Percentiles rank a stretch among this genome's conserved stretches.
Conservation (phyloP, 306 rosid species). For the Notholithocarpus densiflorus region DNA sequence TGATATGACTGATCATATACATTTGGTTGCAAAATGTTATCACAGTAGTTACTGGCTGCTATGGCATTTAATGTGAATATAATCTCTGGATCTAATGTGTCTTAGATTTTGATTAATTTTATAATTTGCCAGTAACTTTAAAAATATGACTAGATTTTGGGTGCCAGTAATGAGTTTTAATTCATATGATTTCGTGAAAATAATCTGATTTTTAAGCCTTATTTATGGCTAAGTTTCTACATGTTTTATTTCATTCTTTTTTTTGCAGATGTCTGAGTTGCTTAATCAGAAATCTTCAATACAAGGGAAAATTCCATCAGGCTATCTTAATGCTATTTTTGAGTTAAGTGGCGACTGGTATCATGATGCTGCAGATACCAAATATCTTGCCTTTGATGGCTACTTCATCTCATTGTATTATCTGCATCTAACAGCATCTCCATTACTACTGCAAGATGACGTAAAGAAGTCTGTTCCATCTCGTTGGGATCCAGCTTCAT, state of each 20-base stretch:
- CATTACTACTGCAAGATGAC: constrained; percentile 56
- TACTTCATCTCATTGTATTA: constrained; percentile 75
- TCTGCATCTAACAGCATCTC: constrained; percentile 78
- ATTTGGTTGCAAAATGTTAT: neutral
- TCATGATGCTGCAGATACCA: constrained; percentile 76
- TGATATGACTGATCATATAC: neutral
- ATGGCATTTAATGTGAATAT: neutral
- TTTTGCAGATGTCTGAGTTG: constrained; percentile 88
- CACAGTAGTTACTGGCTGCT: neutral
- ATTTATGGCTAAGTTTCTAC: neutral
- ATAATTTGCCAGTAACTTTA: neutral
- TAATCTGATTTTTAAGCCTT: constrained; percentile 16
- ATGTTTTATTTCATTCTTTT: constrained; percentile 19
- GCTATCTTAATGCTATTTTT: constrained; percentile 81
- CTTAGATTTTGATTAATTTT: constrained; percentile 5
- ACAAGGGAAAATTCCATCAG: constrained; percentile 95
- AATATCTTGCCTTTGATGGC: constrained; percentile 83
- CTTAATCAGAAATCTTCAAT: constrained; percentile 79
- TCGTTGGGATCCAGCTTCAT: constrained; percentile 86
- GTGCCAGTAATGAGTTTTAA: neutral
- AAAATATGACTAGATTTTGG: neutral
- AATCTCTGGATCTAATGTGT: neutral
- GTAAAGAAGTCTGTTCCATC: constrained; percentile 89
- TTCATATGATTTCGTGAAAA: neutral
- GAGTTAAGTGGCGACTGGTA: constrained; percentile 84